Conservation (phyloP, 2,329 filamentous ascomycete genomes). For the Sporothrix inflata region DNA sequence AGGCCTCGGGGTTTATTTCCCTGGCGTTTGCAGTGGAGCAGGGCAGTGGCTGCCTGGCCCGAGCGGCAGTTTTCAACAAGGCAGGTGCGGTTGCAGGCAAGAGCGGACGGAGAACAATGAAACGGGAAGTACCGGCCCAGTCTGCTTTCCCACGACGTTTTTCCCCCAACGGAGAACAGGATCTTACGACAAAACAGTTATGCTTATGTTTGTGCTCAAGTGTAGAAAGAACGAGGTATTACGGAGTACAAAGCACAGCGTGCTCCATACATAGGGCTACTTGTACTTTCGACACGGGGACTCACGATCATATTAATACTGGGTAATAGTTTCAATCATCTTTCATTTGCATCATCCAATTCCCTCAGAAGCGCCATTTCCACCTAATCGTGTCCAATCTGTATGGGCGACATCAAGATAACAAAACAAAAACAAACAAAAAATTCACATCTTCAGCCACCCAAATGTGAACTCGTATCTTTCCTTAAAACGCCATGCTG, state of each 20-base stretch:
- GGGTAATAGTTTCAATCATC: background rate
- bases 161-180: background rate
- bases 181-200: background rate
- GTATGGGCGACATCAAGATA: background rate
- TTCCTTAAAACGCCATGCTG: slow-evolving; percentile 28
- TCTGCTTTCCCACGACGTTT: background rate
- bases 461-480: slow-evolving; percentile 14
- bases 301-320: background rate
- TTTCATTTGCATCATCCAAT: background rate
- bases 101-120: background rate
- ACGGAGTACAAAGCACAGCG: background rate
- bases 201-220: background rate
- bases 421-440: background rate
- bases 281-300: background rate
- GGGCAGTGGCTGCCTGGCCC: slow-evolving; percentile 4
- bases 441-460: background rate
- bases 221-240: background rate
- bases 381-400: slow-evolving; percentile 16
- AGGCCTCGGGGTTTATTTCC: background rate
- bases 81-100: background rate
- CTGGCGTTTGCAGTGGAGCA: background rate
- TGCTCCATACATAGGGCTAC: background rate
- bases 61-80: background rate
- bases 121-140: slow-evolving; percentile 3
- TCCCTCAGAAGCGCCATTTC: slow-evolving; percentile 8